Conservation (phyloP, 1,284 basidiomycete species). For the Sparassis latifolia region DNA sequence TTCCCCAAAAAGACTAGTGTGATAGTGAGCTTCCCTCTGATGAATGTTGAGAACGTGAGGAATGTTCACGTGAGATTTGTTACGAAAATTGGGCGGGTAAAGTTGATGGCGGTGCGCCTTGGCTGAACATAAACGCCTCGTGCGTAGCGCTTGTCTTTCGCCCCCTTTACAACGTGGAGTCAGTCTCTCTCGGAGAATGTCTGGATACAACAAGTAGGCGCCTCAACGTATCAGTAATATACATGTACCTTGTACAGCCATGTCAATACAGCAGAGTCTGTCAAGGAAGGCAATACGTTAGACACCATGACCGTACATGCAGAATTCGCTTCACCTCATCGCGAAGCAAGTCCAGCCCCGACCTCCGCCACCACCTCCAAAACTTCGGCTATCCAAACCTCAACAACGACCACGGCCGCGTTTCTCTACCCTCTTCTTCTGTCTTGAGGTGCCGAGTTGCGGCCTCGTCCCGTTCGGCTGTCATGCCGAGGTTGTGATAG, state of each 20-base stretch:
- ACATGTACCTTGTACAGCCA: too few species aligned
- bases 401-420: constrained; percentile 37
- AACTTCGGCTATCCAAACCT: constrained; percentile 47
- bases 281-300: too few species aligned
- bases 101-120: not conserved
- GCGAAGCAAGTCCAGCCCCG: constrained; percentile 46
- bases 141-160: too few species aligned
- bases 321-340: constrained; percentile 19
- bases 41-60: not conserved
- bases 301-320: too few species aligned
- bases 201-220: too few species aligned
- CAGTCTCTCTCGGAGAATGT: too few species aligned
- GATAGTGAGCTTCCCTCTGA: too few species aligned
- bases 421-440: constrained; percentile 33
- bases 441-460: constrained; percentile 44
- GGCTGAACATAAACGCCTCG: too few species aligned
- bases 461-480: constrained; percentile 46
- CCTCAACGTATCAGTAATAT: too few species aligned
- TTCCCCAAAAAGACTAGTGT: too few species aligned
- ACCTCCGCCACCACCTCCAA: constrained; percentile 54
- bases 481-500: constrained; percentile 60
- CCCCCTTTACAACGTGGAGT: too few species aligned
- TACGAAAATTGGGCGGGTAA: not conserved
- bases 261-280: too few species aligned
- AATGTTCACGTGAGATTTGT: not conserved